Conservation (phyloP, 2,329 filamentous ascomycete species). For the Fusarium verrucosum region DNA sequence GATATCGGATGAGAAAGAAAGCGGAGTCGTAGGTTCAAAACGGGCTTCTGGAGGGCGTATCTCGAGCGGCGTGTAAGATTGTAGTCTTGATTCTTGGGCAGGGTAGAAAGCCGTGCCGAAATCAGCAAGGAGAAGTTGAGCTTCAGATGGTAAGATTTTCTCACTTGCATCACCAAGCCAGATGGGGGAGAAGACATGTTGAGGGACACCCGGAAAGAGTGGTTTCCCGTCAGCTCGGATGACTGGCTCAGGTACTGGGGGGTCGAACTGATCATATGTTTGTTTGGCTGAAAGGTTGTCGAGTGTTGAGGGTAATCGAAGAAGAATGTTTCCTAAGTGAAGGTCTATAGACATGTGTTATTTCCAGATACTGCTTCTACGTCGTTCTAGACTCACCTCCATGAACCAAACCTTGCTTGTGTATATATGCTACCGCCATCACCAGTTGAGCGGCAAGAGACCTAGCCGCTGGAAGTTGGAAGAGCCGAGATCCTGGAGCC, state of each 20-base stretch:
- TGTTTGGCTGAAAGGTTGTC: conserved; percentile 34
- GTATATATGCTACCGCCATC: conserved; percentile 46
- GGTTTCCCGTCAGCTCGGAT: conserved; percentile 25
- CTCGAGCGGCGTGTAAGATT: conserved; percentile 45
- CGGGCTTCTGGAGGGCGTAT: conserved; percentile 47
- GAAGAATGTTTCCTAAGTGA: conserved; percentile 49
- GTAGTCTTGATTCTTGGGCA: conserved; percentile 26
- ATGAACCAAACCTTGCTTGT: conserved; percentile 47
- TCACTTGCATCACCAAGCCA: conserved; percentile 48
- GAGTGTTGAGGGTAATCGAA: conserved; percentile 37
- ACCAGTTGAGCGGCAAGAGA: conserved; percentile 43
- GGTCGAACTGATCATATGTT: conserved; percentile 39
- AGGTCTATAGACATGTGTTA: conserved; percentile 37
- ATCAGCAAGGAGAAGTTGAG: conserved; percentile 41
- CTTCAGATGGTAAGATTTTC: conserved; percentile 39
- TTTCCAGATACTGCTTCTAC: background rate
- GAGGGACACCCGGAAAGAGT: conserved; percentile 42
- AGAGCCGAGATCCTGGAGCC: conserved; percentile 11
- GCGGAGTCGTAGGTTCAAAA: conserved; percentile 47
- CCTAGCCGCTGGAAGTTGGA: conserved; percentile 43
- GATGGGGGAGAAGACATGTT: conserved; percentile 43
- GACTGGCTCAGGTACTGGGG: conserved; percentile 35
- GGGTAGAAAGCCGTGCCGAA: conserved; percentile 50
- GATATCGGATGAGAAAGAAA: conserved; percentile 51
- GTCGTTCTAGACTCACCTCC: conserved; percentile 36